Conservation (phyloP, 192 early-diverging fungal species). For the Spizellomyces punctatus region DNA sequence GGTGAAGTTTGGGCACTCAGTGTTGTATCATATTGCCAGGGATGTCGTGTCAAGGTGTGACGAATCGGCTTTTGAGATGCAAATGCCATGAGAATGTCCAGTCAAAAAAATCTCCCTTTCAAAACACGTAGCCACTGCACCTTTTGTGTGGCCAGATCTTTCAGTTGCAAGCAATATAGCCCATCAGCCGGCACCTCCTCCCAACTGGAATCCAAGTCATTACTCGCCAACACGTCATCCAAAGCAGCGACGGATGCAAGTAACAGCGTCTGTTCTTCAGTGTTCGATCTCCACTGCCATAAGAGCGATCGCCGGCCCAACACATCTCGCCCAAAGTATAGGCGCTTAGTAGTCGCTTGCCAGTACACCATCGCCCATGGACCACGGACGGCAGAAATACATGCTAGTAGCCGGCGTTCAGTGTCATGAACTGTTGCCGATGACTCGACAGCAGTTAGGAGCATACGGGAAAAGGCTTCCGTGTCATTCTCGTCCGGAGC, state of each 20-base stretch:
- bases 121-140: too few relatives aligned
- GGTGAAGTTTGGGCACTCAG: too few relatives aligned
- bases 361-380: constrained; percentile 82
- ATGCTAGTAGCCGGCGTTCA: constrained; percentile 29
- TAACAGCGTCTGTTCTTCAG: background rate
- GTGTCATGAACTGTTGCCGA: constrained; percentile 15
- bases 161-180: constrained; percentile 50
- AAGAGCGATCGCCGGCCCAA: constrained; percentile 70
- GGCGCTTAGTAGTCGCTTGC: constrained; percentile 14
- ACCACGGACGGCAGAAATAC: constrained; percentile 39
- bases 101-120: too few relatives aligned
- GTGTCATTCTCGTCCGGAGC: constrained; percentile 61
- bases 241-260: too few relatives aligned
- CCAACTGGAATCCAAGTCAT: constrained; percentile 40
- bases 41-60: too few relatives aligned
- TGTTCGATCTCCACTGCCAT: constrained; percentile 22
- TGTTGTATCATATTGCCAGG: too few relatives aligned
- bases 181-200: constrained; percentile 78
- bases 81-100: too few relatives aligned
- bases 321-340: constrained; percentile 88
- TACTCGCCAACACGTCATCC: too few relatives aligned
- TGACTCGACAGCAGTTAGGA: constrained; percentile 37
- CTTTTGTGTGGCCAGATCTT: too few relatives aligned
- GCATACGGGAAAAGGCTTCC: constrained; percentile 39
- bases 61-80: too few relatives aligned